Conservation (phyloP, 2,329 filamentous ascomycete genomes). For the Aspergillus intermedius region DNA sequence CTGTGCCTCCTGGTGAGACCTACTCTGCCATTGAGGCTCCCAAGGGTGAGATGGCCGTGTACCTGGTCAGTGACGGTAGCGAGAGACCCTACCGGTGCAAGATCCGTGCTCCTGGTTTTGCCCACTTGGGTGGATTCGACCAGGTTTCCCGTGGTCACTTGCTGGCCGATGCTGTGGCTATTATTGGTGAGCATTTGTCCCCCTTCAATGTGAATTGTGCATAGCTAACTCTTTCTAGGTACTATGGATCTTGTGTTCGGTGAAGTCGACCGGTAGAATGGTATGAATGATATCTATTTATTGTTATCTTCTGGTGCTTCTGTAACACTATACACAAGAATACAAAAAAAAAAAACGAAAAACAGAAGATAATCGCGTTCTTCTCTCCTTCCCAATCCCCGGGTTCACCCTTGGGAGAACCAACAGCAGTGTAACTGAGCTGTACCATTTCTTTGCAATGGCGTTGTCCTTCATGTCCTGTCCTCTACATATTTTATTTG, state of each 20-base stretch:
- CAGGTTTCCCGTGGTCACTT: slow-evolving; percentile 88
- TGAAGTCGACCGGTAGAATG: slow-evolving; percentile 51
- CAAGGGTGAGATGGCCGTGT: slow-evolving; percentile 99
- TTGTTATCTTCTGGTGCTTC: slow-evolving; percentile 7
- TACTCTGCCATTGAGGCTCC: slow-evolving; percentile 98
- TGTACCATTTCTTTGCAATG: slow-evolving; percentile 18
- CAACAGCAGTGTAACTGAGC: slow-evolving; percentile 8
- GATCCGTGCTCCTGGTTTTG: slow-evolving; percentile 93
- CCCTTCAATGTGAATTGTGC: not conserved
- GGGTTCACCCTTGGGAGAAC: slow-evolving; percentile 2
- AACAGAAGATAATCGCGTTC: slow-evolving; percentile 2
- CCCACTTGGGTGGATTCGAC: slow-evolving; percentile 89
- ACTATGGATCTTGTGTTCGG: slow-evolving; percentile 88
- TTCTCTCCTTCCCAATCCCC: not conserved
- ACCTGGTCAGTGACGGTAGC: slow-evolving; percentile 88
- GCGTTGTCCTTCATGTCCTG: slow-evolving; percentile 25
- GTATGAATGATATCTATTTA: slow-evolving; percentile 2
- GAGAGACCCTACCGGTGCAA: slow-evolving; percentile 97
- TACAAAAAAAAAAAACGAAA: slow-evolving; percentile 2
- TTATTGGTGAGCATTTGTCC: slow-evolving; percentile 58
- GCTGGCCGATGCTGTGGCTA: slow-evolving; percentile 91
- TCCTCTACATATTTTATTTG: slow-evolving; percentile 10
- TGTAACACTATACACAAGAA: slow-evolving; percentile 10
- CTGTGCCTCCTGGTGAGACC: slow-evolving; percentile 93
- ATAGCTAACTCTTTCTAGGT: slow-evolving; percentile 21